Percentiles rank a stretch among this genome's conserved stretches.
phyloP scores from a whole-genome alignment of 2,329 filamentous ascomycete species.

The Talaromyces sp. region DNA sequence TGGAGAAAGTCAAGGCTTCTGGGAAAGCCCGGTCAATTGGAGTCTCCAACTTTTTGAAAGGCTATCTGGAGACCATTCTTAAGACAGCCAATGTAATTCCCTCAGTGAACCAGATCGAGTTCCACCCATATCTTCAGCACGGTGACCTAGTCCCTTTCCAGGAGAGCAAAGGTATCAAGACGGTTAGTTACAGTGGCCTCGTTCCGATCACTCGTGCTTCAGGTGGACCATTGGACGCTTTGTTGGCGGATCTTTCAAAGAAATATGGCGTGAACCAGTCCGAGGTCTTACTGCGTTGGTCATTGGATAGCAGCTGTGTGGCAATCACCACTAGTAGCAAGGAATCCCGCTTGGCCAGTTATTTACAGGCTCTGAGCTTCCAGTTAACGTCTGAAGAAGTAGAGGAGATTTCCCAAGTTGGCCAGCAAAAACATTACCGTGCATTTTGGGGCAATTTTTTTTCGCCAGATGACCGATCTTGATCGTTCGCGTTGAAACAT shows the following conservation, averaged over 20 bases:
- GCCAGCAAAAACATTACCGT: conserved; percentile 46
- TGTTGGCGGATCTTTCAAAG: conserved; percentile 48
- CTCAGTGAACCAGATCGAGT: conserved; percentile 48
- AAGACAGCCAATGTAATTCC: conserved; percentile 41
- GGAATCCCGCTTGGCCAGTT: conserved; percentile 55
- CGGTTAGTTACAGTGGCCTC: conserved; percentile 37
- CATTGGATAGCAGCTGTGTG: conserved; percentile 55
- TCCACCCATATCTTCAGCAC: conserved; percentile 51
- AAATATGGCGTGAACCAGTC: conserved; percentile 57
- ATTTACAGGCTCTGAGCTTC: conserved; percentile 52
- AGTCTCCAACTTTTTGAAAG: conserved; percentile 48
- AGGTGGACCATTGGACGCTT: conserved; percentile 51
- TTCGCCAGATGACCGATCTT: conserved; percentile 38
- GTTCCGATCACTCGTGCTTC: conserved; percentile 50
- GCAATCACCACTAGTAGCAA: conserved; percentile 57
- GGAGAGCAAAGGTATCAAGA: conserved; percentile 35
- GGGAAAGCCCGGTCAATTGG: conserved; percentile 48
- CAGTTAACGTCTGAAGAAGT: conserved; percentile 56
- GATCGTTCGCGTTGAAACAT: not conserved
- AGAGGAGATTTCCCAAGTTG: conserved; percentile 45
- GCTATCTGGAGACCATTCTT: conserved; percentile 44
- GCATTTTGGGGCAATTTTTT: conserved; percentile 50
- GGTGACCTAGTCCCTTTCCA: conserved; percentile 36
- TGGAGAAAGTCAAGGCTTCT: conserved; percentile 37
- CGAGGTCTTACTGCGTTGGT: conserved; percentile 56